A percentile compares a stretch with the other conserved stretches of the same genome.
Evolutionary conservation across 345 rosid genomes (phyloP).

Genomic region (Citrus unshiu): DNA sequence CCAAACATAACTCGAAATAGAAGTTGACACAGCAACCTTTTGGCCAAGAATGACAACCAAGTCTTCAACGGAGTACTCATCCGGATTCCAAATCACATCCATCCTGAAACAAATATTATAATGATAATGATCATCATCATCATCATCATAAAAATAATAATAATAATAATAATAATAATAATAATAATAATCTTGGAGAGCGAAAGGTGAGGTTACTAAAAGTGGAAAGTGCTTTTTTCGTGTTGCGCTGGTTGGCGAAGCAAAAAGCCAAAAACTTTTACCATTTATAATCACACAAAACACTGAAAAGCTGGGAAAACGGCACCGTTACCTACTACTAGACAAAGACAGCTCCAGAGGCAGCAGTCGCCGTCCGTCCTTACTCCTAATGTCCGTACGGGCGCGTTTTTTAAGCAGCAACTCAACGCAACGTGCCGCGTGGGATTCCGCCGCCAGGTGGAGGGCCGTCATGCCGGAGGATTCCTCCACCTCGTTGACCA

Average conservation of each 20-base stretch:
- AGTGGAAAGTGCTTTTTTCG: slow-evolving; percentile 16
- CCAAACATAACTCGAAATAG: not conserved
- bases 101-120: slow-evolving; percentile 26
- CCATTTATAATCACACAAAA: not conserved
- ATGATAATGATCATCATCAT: too few relatives aligned
- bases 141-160: not conserved
- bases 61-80: slow-evolving; percentile 46
- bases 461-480: slow-evolving; percentile 47
- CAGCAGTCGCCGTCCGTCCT: slow-evolving; percentile 54
- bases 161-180: not conserved
- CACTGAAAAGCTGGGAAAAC: slow-evolving; percentile 18
- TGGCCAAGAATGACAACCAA: slow-evolving; percentile 52
- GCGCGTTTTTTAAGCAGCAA: slow-evolving; percentile 64
- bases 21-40: slow-evolving; percentile 35
- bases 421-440: slow-evolving; percentile 62
- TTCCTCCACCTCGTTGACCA: slow-evolving; percentile 40
- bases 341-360: slow-evolving; percentile 62
- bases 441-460: slow-evolving; percentile 59
- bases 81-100: slow-evolving; percentile 63
- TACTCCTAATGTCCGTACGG: slow-evolving; percentile 64
- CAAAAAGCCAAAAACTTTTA: slow-evolving; percentile 10
- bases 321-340: slow-evolving; percentile 33
- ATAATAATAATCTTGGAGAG: not conserved
- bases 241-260: not conserved
- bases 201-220: slow-evolving; percentile 19